Percentiles rank a stretch among this genome's conserved stretches.
phyloP scores from a whole-genome alignment of 306 rosid species.

The Astragalus glycyphyllos region DNA sequence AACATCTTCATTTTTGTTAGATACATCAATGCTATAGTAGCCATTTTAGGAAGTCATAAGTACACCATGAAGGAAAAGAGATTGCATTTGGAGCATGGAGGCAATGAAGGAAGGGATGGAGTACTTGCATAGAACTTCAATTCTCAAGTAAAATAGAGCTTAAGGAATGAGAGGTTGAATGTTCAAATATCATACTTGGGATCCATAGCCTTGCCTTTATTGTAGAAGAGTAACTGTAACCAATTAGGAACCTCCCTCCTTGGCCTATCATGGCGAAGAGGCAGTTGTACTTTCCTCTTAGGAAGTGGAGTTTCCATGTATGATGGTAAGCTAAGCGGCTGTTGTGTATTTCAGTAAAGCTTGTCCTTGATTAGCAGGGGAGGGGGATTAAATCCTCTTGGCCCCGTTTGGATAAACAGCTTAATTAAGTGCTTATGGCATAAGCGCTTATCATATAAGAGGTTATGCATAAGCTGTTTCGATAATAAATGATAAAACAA shows the following conservation, averaged over 20 bases:
- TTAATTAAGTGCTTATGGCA: too few species aligned
- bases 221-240: neutral
- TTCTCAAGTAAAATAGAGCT: neutral
- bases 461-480: too few species aligned
- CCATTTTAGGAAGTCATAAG: neutral
- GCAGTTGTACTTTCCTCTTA: neutral
- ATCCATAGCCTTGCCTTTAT: neutral
- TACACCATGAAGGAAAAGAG: neutral
- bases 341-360: neutral
- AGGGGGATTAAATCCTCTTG: neutral
- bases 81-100: neutral
- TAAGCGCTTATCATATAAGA: too few species aligned
- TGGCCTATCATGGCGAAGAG: neutral
- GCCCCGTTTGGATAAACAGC: too few species aligned
- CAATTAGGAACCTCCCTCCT: neutral
- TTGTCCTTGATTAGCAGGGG: neutral
- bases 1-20: neutral
- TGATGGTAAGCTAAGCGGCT: neutral
- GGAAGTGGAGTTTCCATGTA: neutral
- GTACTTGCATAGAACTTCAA: neutral
- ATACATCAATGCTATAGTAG: neutral
- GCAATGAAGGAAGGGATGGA: neutral
- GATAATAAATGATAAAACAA: too few species aligned
- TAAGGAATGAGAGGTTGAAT: neutral
- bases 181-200: neutral